These are phyloP conservation scores for Heritiera littoralis DNA, from an alignment of 345 rosid species.

Conservation along the genomic window DNA sequence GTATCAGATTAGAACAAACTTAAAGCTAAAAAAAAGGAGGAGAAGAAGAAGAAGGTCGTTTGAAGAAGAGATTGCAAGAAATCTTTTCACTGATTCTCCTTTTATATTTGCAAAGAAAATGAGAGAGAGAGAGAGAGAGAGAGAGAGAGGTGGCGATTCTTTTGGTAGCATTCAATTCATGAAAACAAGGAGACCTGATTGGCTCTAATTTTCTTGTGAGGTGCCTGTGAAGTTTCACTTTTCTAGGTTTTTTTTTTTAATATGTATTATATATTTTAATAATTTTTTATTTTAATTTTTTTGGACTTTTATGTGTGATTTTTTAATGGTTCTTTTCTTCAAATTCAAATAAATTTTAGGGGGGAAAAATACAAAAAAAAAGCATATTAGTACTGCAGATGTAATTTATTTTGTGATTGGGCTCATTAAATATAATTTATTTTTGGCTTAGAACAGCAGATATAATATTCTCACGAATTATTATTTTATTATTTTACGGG, in stretches of 20 bases:
- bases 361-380: not conserved
- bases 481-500: too few relatives aligned
- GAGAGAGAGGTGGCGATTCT: not conserved
- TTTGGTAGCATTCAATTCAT: constrained; percentile 44
- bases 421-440: too few relatives aligned
- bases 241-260: not conserved
- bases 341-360: not conserved
- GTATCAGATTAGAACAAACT: constrained; percentile 24
- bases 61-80: constrained; percentile 27
- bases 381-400: too few relatives aligned
- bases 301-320: not conserved
- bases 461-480: too few relatives aligned
- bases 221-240: not conserved
- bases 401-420: too few relatives aligned
- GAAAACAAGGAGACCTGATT: constrained; percentile 17
- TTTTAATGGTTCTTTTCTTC: not conserved
- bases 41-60: constrained; percentile 13
- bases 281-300: not conserved
- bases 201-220: constrained; percentile 16
- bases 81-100: not conserved
- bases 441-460: too few relatives aligned
- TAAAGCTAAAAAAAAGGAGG: constrained; percentile 5
- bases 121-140: constrained; percentile 23
- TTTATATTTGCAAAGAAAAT: constrained; percentile 33
- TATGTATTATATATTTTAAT: not conserved